phyloP scores from a whole-genome alignment of 2,329 filamentous ascomycete genomes.

The Colletotrichum sp. region DNA sequence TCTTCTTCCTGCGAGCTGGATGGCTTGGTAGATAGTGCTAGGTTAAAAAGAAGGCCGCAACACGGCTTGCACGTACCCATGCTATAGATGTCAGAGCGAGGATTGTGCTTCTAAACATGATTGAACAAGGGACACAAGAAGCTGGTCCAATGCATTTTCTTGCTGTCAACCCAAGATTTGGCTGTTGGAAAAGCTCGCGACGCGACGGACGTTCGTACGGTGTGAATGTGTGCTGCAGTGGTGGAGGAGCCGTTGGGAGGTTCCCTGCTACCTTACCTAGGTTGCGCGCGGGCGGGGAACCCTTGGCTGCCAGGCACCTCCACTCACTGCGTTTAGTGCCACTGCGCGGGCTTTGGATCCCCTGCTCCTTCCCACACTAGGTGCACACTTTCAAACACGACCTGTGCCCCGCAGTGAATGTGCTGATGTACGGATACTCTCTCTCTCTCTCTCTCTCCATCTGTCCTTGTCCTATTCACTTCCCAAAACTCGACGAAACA shows the following conservation, averaged over 20 bases:
- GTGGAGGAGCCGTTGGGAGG: neutral
- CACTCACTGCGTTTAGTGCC: neutral
- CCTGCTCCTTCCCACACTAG: neutral
- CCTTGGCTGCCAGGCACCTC: neutral
- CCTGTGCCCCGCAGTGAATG: conserved; percentile 15
- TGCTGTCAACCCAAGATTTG: neutral
- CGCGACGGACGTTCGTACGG: neutral
- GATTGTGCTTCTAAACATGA: neutral
- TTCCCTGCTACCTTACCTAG: neutral
- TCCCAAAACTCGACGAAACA: neutral
- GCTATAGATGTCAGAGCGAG: neutral
- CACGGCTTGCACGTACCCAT: neutral
- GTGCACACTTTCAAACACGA: neutral
- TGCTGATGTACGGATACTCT: neutral
- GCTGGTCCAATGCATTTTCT: neutral
- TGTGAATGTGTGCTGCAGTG: neutral
- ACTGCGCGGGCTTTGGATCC: neutral
- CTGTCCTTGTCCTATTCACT: neutral
- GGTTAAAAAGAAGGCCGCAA: neutral
- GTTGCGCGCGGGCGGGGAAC: neutral
- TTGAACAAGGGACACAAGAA: neutral
- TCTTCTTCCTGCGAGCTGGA: neutral
- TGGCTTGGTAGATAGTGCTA: neutral
- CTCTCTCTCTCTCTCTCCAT: neutral
- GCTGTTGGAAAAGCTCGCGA: neutral